A percentile compares a stretch with the other conserved stretches of the same genome.
phyloP scores from a whole-genome alignment of 2,329 filamentous ascomycete species.

The Colletotrichum sp. region DNA sequence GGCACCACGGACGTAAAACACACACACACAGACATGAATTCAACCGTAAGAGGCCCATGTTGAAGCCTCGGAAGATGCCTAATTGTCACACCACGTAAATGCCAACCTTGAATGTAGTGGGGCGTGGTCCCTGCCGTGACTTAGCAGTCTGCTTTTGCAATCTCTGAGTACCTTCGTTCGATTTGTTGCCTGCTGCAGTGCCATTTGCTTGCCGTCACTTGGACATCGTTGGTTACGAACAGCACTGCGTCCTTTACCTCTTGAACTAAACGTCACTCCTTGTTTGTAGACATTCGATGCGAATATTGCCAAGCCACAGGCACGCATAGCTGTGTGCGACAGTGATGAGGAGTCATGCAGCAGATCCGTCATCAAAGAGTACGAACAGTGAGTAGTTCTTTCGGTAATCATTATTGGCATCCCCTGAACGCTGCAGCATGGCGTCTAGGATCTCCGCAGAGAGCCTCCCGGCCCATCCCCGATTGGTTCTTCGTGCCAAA shows the following conservation, averaged over 20 bases:
- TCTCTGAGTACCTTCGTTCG: background rate
- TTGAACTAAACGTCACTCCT: background rate
- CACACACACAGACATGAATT: background rate
- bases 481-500: background rate
- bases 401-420: background rate
- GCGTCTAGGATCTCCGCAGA: background rate
- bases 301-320: background rate
- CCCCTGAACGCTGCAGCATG: background rate
- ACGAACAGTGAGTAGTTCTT: background rate
- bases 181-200: background rate
- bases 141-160: background rate
- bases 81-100: background rate
- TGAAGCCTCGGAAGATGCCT: background rate
- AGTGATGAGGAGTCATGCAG: background rate
- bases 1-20: no score
- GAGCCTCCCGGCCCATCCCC: background rate
- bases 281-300: background rate
- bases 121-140: background rate
- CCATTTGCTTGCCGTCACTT: background rate
- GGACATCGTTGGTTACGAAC: background rate
- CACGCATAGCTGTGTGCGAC: background rate
- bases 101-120: background rate
- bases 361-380: background rate
- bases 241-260: background rate
- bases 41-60: background rate